These are phyloP conservation scores for Gossypium longicalyx DNA, from an alignment of 345 rosid genomes.

Conservation along the genomic window DNA sequence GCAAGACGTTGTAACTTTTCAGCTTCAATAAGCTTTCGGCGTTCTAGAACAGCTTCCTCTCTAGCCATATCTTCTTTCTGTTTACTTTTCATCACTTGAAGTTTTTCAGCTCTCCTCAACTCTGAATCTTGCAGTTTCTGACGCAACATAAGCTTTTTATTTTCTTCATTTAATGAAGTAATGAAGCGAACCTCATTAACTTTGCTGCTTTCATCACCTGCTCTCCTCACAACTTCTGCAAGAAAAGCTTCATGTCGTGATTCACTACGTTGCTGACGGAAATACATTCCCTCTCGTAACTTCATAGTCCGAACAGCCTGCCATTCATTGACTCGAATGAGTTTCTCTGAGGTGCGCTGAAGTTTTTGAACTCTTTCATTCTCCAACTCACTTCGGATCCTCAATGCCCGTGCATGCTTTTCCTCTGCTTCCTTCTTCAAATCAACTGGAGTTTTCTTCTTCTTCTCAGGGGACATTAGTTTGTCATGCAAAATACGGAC, in stretches of 20 bases:
- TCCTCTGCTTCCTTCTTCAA: conserved; percentile 71
- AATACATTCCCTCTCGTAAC: conserved; percentile 72
- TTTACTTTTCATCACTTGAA: conserved; percentile 58
- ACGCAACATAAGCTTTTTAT: conserved; percentile 68
- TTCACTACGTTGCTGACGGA: conserved; percentile 72
- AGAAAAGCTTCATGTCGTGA: conserved; percentile 76
- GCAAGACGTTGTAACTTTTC: conserved; percentile 77
- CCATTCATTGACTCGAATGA: conserved; percentile 72
- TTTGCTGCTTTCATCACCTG: conserved; percentile 84
- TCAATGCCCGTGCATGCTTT: conserved; percentile 72
- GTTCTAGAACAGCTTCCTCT: conserved; percentile 77
- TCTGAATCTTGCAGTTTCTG: conserved; percentile 76
- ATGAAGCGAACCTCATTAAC: conserved; percentile 80
- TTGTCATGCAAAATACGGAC: conserved; percentile 61
- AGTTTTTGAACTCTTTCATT: conserved; percentile 70
- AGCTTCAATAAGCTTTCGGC: conserved; percentile 71
- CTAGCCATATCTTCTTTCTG: conserved; percentile 76
- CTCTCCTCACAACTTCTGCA: conserved; percentile 76
- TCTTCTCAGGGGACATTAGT: conserved; percentile 73
- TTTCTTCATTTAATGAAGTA: conserved; percentile 75
- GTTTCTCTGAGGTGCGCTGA: conserved; percentile 71
- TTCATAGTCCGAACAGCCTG: conserved; percentile 69
- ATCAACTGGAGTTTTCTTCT: conserved; percentile 65
- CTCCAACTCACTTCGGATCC: conserved; percentile 69
- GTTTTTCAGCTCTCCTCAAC: conserved; percentile 72